phyloP scores from a whole-genome alignment of 495 filamentous ascomycete genomes.

The Rhypophila decipiens region DNA sequence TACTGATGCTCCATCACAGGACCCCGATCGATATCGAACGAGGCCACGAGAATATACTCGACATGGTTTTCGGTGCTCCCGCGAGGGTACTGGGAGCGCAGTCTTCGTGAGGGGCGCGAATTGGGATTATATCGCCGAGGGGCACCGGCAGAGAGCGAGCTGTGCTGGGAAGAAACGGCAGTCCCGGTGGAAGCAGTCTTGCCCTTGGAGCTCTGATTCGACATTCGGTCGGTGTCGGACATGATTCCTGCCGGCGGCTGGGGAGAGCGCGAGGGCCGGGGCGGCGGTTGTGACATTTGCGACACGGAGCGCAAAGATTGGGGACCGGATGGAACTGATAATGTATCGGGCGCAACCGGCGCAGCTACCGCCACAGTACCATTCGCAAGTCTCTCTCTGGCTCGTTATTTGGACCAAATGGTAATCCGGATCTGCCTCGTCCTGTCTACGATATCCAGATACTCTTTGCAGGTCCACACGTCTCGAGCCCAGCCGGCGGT shows the following conservation, averaged over 20 bases:
- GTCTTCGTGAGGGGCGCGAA: conserved; percentile 39
- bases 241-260: conserved; percentile 27
- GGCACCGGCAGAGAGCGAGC: conserved; percentile 39
- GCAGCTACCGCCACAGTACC: conserved; percentile 3
- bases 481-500: too few relatives aligned
- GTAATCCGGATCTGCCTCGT: too few relatives aligned
- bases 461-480: too few relatives aligned
- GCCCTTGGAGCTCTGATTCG: conserved; percentile 50
- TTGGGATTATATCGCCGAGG: conserved; percentile 33
- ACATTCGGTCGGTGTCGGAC: conserved; percentile 40
- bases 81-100: conserved; percentile 82
- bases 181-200: conserved; percentile 47
- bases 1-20: conserved; percentile 99
- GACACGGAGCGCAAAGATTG: conserved; percentile 48
- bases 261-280: conserved; percentile 46
- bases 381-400: conserved; percentile 7
- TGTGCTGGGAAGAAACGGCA: conserved; percentile 46
- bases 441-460: too few relatives aligned
- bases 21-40: conserved; percentile 93
- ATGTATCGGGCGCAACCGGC: conserved; percentile 19
- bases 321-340: conserved; percentile 56
- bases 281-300: conserved; percentile 41
- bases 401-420: conserved; percentile 11
- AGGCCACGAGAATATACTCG: conserved; percentile 97
- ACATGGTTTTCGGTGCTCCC: conserved; percentile 83